A percentile compares a stretch with the other conserved stretches of the same genome.
These are phyloP conservation scores for Ophiocytium majus DNA, from an alignment of 352 stramenopile genomes.

Conservation along the genomic window DNA sequence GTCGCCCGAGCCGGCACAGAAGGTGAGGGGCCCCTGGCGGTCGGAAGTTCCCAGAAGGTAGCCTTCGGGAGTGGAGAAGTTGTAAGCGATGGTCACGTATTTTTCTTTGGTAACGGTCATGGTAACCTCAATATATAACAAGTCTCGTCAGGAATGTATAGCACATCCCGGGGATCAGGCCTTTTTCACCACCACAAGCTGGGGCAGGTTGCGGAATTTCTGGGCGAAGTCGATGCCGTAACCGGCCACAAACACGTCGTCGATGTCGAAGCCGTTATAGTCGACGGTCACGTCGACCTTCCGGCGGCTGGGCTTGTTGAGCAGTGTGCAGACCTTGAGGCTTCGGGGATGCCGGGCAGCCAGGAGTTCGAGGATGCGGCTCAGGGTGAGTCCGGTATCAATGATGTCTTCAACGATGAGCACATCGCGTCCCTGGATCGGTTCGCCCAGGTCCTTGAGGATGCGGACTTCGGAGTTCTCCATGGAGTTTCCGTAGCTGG, in stretches of 20 bases:
- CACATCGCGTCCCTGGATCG: neutral
- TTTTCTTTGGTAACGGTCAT: too few species aligned
- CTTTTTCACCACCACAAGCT: slow-evolving; percentile 1
- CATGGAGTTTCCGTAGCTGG: slow-evolving; percentile 16
- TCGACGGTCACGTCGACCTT: slow-evolving; percentile 2
- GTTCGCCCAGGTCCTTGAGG: neutral
- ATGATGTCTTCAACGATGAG: slow-evolving; percentile 26
- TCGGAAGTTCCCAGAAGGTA: too few species aligned
- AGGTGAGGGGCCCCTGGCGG: too few species aligned
- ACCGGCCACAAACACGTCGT: slow-evolving; percentile 10
- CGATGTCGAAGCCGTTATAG: slow-evolving; percentile 11
- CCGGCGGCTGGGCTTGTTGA: neutral
- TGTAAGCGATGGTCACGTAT: too few species aligned
- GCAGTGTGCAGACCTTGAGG: neutral
- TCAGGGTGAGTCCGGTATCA: slow-evolving; percentile 15
- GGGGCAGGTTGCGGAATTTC: slow-evolving; percentile 4
- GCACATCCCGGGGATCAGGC: too few species aligned
- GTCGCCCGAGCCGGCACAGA: too few species aligned
- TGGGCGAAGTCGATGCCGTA: slow-evolving; percentile 18
- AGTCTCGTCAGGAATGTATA: too few species aligned
- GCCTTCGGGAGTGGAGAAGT: too few species aligned
- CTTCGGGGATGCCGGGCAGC: neutral
- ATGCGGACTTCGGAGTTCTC: slow-evolving; percentile 6
- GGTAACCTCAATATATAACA: too few species aligned
- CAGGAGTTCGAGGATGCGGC: neutral